Conservation (phyloP, 495 filamentous ascomycete genomes). For the Lepraria neglecta region DNA sequence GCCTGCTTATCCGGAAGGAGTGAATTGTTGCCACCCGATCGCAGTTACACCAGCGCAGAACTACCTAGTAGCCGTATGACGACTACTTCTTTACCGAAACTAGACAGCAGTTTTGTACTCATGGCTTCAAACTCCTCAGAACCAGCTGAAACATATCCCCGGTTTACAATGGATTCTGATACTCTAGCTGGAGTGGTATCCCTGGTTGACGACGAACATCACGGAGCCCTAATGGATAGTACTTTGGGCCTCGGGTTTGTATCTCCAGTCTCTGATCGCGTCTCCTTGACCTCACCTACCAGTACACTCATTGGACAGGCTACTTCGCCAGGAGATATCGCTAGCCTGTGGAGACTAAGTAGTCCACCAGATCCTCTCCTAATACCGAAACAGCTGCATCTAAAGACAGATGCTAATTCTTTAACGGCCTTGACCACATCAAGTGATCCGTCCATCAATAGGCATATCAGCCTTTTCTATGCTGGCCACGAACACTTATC, state of each 20-base stretch:
- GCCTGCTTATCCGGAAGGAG: neutral
- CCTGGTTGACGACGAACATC: too few species aligned
- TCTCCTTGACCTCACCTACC: neutral
- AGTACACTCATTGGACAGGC: too few species aligned
- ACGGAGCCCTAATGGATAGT: neutral
- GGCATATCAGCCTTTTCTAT: neutral
- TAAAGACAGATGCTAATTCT: neutral
- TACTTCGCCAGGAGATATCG: neutral
- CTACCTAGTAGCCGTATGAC: slow-evolving; percentile 3
- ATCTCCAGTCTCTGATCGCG: neutral
- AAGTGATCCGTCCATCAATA: neutral
- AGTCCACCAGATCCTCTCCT: neutral
- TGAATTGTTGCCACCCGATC: neutral
- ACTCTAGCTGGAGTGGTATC: neutral
- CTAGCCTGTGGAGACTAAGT: neutral
- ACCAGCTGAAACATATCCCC: neutral
- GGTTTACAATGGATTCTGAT: neutral
- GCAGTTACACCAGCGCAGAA: neutral
- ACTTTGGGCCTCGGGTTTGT: neutral
- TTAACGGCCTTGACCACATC: neutral
- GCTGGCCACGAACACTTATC: neutral
- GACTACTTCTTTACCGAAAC: neutral
- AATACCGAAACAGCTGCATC: neutral
- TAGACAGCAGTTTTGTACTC: neutral
- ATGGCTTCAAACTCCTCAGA: neutral